Evolutionary conservation across 441 rosid species (phyloP).

Genomic region (Syzygium malaccense): DNA sequence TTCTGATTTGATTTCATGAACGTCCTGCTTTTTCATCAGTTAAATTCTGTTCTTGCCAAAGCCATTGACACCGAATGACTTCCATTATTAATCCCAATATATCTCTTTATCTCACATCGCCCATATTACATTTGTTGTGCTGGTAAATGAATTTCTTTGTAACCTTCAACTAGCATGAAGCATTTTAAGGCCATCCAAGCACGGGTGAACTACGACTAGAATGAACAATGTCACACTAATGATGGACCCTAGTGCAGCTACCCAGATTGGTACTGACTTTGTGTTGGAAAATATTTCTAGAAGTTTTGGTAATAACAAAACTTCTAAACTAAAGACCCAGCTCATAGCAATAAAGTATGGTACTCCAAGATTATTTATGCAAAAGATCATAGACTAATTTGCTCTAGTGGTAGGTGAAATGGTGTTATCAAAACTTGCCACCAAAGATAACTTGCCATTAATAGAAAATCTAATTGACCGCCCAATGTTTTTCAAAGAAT

Average conservation of each 20-base stretch:
- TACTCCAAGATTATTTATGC: neutral
- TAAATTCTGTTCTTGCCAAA: neutral
- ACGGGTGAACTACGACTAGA: neutral
- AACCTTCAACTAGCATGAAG: neutral
- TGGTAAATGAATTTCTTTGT: neutral
- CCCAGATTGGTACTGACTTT: neutral
- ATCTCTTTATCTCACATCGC: neutral
- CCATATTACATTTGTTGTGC: neutral
- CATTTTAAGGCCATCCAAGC: neutral
- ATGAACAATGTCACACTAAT: no score
- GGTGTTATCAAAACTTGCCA: fast-evolving
- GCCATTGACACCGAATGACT: neutral
- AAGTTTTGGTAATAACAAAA: neutral
- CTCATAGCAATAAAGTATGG: neutral
- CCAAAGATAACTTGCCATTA: neutral
- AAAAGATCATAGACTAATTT: neutral
- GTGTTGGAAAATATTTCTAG: neutral
- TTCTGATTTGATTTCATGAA: neutral
- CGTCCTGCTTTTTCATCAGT: neutral
- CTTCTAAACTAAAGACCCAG: neutral
- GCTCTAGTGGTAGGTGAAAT: neutral
- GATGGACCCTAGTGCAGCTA: neutral
- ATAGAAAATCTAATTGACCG: neutral
- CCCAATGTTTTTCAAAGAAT: neutral
- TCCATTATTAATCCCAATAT: neutral